These are phyloP conservation scores for Agaricus sinodeliciosus DNA, from an alignment of 768 basidiomycete genomes.

Conservation along the genomic window DNA sequence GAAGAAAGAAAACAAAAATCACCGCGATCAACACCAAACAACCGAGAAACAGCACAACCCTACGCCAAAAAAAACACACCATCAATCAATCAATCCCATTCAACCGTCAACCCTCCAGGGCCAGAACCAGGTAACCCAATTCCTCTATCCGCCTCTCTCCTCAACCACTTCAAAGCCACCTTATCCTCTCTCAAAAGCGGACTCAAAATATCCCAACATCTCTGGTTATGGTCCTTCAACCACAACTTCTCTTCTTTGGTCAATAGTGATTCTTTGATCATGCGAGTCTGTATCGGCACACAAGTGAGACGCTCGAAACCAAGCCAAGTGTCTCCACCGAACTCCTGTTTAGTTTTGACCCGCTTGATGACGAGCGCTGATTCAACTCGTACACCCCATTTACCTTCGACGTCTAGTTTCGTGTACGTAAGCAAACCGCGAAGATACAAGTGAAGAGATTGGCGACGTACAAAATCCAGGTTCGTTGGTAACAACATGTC, in stretches of 20 bases:
- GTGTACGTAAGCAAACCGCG: constrained; percentile 9
- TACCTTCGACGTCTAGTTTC: constrained; percentile 57
- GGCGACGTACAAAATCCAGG: constrained; percentile 78
- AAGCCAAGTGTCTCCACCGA: constrained; percentile 74
- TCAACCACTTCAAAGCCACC: constrained; percentile 75
- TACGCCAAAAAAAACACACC: background rate
- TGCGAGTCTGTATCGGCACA: constrained; percentile 88
- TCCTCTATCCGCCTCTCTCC: constrained; percentile 66
- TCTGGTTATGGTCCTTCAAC: constrained; percentile 86
- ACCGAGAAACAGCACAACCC: too few species aligned
- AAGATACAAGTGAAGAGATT: constrained; percentile 8
- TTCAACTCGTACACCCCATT: constrained; percentile 92
- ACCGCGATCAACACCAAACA: too few species aligned
- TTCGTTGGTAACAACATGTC: constrained; percentile 91
- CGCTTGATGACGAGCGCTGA: constrained; percentile 73
- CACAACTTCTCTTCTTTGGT: constrained; percentile 82
- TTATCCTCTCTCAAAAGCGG: constrained; percentile 71
- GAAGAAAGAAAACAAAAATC: too few species aligned
- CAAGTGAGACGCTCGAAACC: constrained; percentile 90
- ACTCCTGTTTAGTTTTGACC: constrained; percentile 62
- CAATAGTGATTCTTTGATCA: constrained; percentile 82
- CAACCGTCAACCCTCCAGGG: constrained; percentile 68
- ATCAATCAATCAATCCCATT: constrained; percentile 68
- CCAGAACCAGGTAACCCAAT: constrained; percentile 60
- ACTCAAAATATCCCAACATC: constrained; percentile 57